Percentiles rank a stretch among this genome's conserved stretches.
phyloP scores from a whole-genome alignment of 352 stramenopile genomes.

The Phytophthora sansomeana region DNA sequence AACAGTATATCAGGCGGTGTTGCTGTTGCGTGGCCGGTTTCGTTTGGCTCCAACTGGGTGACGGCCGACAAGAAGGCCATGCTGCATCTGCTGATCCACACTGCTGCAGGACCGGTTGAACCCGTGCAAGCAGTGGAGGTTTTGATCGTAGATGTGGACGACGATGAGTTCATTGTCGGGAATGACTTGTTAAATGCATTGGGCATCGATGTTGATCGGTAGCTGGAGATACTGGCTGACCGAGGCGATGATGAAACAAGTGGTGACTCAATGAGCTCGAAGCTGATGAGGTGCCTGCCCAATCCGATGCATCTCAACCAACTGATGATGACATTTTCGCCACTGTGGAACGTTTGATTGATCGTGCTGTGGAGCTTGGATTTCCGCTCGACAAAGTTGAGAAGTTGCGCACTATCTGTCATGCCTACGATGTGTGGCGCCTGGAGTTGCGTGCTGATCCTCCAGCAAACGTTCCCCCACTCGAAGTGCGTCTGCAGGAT shows the following conservation, averaged over 20 bases:
- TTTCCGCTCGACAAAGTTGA: slow-evolving; percentile 3
- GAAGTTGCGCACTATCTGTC: background rate
- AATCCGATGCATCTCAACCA: too few relatives aligned
- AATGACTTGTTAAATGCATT: slow-evolving; percentile 6
- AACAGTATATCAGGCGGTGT: too few relatives aligned
- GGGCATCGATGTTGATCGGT: slow-evolving; percentile 9
- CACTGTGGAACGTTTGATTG: slow-evolving; percentile 2
- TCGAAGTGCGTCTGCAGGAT: slow-evolving; percentile 1
- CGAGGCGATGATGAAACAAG: background rate
- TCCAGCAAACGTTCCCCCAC: background rate
- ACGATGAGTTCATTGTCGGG: too few relatives aligned
- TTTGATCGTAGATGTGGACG: too few relatives aligned
- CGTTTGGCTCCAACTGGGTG: background rate
- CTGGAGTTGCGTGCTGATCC: background rate
- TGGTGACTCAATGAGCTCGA: slow-evolving; percentile 1
- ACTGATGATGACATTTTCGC: background rate
- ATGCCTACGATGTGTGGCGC: background rate
- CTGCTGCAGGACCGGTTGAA: too few relatives aligned
- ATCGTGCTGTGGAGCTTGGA: background rate
- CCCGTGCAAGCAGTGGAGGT: too few relatives aligned
- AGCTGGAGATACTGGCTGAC: slow-evolving; percentile 8
- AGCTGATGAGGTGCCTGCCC: background rate
- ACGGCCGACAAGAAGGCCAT: background rate
- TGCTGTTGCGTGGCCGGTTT: too few relatives aligned
- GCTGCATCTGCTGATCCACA: too few relatives aligned